Conservation (phyloP, 345 rosid species). For the Physaria fendleri region DNA sequence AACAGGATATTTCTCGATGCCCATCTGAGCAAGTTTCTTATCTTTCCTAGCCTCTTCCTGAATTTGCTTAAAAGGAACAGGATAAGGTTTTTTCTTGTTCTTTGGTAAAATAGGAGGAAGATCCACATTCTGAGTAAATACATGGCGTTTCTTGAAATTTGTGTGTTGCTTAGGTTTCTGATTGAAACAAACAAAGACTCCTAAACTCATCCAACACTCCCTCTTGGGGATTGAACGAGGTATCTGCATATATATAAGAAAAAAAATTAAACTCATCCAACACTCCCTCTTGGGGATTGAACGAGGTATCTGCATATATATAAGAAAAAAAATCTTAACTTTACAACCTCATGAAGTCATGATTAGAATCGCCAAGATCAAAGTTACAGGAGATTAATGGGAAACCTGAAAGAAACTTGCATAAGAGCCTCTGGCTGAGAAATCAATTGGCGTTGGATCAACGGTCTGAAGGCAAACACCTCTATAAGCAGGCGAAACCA, state of each 20-base stretch:
- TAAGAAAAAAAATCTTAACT: not conserved
- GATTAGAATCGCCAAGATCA: not conserved
- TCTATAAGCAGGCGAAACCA: slow-evolving; percentile 2
- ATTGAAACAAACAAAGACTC: slow-evolving; percentile 36
- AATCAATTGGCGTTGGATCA: not conserved
- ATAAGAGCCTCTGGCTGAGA: slow-evolving; percentile 17
- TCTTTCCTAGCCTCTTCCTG: too few species aligned
- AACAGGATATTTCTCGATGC: slow-evolving; percentile 38
- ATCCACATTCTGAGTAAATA: too few species aligned
- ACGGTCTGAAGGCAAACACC: slow-evolving; percentile 13
- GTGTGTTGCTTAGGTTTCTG: slow-evolving; percentile 25
- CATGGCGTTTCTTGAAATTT: too few species aligned
- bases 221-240: slow-evolving; percentile 18
- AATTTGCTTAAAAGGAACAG: too few species aligned
- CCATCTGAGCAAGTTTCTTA: too few species aligned
- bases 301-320: slow-evolving; percentile 34
- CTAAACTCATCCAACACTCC: slow-evolving; percentile 20
- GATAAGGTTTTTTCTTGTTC: too few species aligned
- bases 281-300: slow-evolving; percentile 24
- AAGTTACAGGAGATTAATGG: not conserved
- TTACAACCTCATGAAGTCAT: not conserved
- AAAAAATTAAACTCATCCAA: not conserved
- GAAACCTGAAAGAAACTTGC: slow-evolving; percentile 22
- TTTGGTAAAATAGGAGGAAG: too few species aligned
- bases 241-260: slow-evolving; percentile 31